These are phyloP conservation scores for Leccinellum albellum DNA, from an alignment of 768 basidiomycete species.

Conservation along the genomic window DNA sequence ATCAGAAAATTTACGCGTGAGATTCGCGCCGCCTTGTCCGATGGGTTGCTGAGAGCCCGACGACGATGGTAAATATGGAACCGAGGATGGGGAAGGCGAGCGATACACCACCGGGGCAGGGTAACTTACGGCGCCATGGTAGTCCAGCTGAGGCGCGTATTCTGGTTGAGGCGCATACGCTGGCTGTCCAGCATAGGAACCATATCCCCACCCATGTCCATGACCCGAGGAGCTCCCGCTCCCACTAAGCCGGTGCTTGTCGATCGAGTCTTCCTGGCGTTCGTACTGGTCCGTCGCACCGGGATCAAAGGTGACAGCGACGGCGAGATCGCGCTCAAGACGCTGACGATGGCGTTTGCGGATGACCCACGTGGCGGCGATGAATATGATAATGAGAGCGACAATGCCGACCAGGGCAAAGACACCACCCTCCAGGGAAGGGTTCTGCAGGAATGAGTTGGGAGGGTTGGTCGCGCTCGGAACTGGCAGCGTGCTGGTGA, in stretches of 20 bases:
- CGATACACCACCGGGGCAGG: conserved; percentile 7
- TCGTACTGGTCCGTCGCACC: conserved; percentile 27
- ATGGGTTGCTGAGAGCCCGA: conserved; percentile 9
- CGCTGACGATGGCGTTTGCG: conserved; percentile 46
- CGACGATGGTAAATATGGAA: conserved; percentile 12
- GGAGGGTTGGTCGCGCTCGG: conserved; percentile 21
- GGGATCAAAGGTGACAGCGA: conserved; percentile 54
- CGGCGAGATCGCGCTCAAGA: conserved; percentile 33
- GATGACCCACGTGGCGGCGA: conserved; percentile 42
- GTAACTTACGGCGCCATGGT: conserved; percentile 16
- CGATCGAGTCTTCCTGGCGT: conserved; percentile 13
- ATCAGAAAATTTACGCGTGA: conserved; percentile 33
- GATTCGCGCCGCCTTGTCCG: conserved; percentile 27
- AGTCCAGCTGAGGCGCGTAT: conserved; percentile 20
- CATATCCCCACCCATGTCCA: conserved; percentile 20
- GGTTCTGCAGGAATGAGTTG: conserved; percentile 59
- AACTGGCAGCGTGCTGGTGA: conserved; percentile 30
- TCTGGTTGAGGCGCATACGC: conserved; percentile 15
- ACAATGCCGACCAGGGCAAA: conserved; percentile 51
- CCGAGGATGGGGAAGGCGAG: conserved; percentile 3
- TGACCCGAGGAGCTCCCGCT: conserved; percentile 28
- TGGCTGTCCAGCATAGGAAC: conserved; percentile 11
- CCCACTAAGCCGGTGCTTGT: conserved; percentile 15
- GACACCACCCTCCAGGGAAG: conserved; percentile 56
- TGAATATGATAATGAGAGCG: conserved; percentile 43